Percentiles rank a stretch among this genome's conserved stretches.
Conservation (phyloP, 2,329 filamentous ascomycete species). For the Cladorrhinum sp. region DNA sequence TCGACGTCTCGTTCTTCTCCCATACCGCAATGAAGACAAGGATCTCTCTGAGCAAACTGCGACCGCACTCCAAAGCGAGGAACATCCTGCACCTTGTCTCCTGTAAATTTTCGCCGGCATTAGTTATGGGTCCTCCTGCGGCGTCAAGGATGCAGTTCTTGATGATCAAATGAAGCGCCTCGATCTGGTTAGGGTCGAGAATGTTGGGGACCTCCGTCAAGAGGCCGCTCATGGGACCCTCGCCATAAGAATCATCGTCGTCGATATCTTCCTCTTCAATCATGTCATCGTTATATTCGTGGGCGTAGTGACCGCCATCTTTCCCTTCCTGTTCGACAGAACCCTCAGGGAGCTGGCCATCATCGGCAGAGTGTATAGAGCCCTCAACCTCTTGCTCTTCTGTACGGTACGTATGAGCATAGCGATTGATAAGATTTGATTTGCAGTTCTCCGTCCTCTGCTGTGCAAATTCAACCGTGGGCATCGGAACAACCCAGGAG, state of each 20-base stretch:
- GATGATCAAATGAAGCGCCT: conserved; percentile 94
- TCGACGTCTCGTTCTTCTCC: conserved; percentile 89
- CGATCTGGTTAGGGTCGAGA: conserved; percentile 89
- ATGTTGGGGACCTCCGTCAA: conserved; percentile 94
- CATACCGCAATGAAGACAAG: conserved; percentile 96
- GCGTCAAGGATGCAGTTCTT: conserved; percentile 90
- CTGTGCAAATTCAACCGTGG: conserved; percentile 57
- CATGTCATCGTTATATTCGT: conserved; percentile 48
- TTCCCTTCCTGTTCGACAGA: conserved; percentile 16
- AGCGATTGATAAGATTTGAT: conserved; percentile 56
- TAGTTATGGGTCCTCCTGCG: conserved; percentile 65
- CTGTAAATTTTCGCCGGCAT: conserved; percentile 76
- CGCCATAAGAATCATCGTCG: conserved; percentile 75
- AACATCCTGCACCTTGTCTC: conserved; percentile 87
- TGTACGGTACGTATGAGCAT: conserved; percentile 44
- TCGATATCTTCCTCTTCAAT: conserved; percentile 66
- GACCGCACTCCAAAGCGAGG: conserved; percentile 82
- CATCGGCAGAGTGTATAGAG: conserved; percentile 34
- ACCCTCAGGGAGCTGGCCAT: conserved; percentile 36
- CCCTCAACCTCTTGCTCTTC: conserved; percentile 41
- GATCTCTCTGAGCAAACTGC: conserved; percentile 84
- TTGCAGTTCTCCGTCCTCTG: conserved; percentile 57
- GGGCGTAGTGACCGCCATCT: conserved; percentile 26
- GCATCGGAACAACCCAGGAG: conserved; percentile 57
- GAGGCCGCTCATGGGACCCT: conserved; percentile 76